Base-by-base conservation (phyloP, 2,329 filamentous ascomycete species). In the Venturia pyrina region DNA sequence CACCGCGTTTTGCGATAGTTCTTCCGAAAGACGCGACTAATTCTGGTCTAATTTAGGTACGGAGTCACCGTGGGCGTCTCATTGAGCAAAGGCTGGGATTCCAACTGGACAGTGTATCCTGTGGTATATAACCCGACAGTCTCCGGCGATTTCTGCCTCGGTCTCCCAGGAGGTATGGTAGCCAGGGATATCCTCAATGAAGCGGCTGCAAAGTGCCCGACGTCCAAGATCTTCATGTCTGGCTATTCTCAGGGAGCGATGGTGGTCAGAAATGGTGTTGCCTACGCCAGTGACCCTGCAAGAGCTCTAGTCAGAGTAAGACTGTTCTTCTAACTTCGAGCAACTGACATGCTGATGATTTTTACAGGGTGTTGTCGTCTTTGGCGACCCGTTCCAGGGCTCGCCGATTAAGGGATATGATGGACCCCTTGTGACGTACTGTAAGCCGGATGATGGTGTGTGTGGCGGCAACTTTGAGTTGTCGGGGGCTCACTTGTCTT, bases 321-420 rank as follows among this genome's bases (percentile, higher is more conserved):
- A 13, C 10, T 41, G 1, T n/a, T 44, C 41, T 13, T 43, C 1
- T 15, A 24, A 11, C 5, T 11, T 5, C 13, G 10, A 2, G 11
- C 4, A 15, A 44, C n/a, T 10, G 7, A 28, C 17, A 15, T 24
- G 11, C 60, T 32, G 8, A 60, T 50, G 63, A 34, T 63, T 5
- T 21, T 40, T 21, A 10, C 6, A 65, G 63, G 63, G 48, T 41
- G 67, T 68, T n/a, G 50, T 68, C 28, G 62, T 43, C 32, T 68
- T 67, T 50, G 67, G 67, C 41, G 67, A 68, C 40, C 66, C 67
- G 1, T 68, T 68, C 66, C 46, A 65, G 21, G 67, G 67, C 28
- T 66, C 67, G 13, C 64, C 65, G 37, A 68, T 68, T 7, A 66
- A 66, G 24, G 66, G 66, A n/a, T 68, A 68, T 44, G 60, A 6